These are phyloP conservation scores for Nakaseomyces nivariensis DNA, from an alignment of 1,139 yeast genomes.

Conservation along the genomic window DNA sequence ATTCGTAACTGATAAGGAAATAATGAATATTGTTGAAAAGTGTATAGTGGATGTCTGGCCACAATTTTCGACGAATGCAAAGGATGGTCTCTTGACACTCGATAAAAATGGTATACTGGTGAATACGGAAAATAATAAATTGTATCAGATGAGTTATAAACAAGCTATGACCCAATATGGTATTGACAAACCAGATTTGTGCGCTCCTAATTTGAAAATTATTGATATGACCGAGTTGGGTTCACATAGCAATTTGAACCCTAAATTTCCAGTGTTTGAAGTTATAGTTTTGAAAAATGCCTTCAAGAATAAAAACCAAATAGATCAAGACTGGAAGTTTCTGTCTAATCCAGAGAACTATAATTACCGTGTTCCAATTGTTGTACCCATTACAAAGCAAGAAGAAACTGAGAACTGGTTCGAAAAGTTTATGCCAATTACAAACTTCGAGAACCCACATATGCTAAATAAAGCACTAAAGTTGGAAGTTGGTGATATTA, in stretches of 20 bases:
- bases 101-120: slow-evolving; percentile 17
- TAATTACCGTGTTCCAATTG: slow-evolving; percentile 49
- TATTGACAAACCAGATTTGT: slow-evolving; percentile 87
- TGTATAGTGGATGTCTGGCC: slow-evolving; percentile 51
- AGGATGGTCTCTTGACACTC: slow-evolving; percentile 19
- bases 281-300: slow-evolving; percentile 53
- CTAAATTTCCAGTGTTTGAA: slow-evolving; percentile 52
- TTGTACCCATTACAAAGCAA: slow-evolving; percentile 39
- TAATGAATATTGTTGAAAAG: slow-evolving; percentile 53
- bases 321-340: slow-evolving; percentile 32
- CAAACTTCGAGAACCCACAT: slow-evolving; percentile 29
- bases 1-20: slow-evolving; percentile 60
- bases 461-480: slow-evolving; percentile 31
- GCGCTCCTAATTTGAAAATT: slow-evolving; percentile 48
- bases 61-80: slow-evolving; percentile 16
- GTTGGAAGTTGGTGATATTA: slow-evolving; percentile 58
- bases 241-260: slow-evolving; percentile 30
- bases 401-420: slow-evolving; percentile 39
- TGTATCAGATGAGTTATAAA: slow-evolving; percentile 39
- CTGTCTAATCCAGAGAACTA: slow-evolving; percentile 41
- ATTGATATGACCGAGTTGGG: slow-evolving; percentile 34
- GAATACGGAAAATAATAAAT: slow-evolving; percentile 5
- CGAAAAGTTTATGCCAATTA: slow-evolving; percentile 30
- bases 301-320: slow-evolving; percentile 29
- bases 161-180: slow-evolving; percentile 73